These are phyloP conservation scores for Perkinsus olseni DNA, from an alignment of 169 alveolate species.

Conservation along the genomic window DNA sequence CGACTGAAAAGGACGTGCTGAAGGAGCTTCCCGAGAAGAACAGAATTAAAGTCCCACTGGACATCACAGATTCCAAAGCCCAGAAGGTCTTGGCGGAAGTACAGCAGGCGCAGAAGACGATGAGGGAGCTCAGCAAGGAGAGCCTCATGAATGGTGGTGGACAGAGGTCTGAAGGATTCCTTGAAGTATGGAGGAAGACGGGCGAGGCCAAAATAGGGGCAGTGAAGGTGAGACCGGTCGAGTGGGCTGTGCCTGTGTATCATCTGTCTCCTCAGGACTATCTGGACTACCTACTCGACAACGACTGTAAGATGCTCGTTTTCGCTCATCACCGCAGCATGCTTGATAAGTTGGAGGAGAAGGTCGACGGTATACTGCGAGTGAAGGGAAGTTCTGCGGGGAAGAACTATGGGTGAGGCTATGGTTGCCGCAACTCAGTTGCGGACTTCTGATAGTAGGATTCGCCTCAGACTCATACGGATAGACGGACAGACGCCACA, in stretches of 20 bases:
- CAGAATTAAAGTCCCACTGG: slow-evolving; percentile 77
- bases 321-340: slow-evolving; percentile 91
- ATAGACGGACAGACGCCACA: slow-evolving; percentile 87
- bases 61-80: background rate
- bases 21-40: slow-evolving; percentile 84
- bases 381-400: background rate
- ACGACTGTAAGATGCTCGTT: slow-evolving; percentile 74
- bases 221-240: slow-evolving; percentile 21
- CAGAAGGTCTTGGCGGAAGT: background rate
- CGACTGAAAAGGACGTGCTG: slow-evolving; percentile 85
- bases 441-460: too few relatives aligned
- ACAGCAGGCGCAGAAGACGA: background rate
- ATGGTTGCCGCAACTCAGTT: too few relatives aligned
- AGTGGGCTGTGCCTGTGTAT: background rate
- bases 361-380: background rate
- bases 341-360: slow-evolving; percentile 73
- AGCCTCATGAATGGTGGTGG: slow-evolving; percentile 14
- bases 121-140: background rate
- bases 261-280: slow-evolving; percentile 52
- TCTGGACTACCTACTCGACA: slow-evolving; percentile 75
- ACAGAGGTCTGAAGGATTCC: slow-evolving; percentile 34
- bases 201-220: slow-evolving; percentile 88
- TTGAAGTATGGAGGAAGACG: slow-evolving; percentile 71
- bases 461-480: slow-evolving; percentile 64
- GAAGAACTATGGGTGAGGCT: background rate